These are phyloP conservation scores for Zizania latifolia DNA, from an alignment of 176 grass and related monocot genomes.

Conservation along the genomic window DNA sequence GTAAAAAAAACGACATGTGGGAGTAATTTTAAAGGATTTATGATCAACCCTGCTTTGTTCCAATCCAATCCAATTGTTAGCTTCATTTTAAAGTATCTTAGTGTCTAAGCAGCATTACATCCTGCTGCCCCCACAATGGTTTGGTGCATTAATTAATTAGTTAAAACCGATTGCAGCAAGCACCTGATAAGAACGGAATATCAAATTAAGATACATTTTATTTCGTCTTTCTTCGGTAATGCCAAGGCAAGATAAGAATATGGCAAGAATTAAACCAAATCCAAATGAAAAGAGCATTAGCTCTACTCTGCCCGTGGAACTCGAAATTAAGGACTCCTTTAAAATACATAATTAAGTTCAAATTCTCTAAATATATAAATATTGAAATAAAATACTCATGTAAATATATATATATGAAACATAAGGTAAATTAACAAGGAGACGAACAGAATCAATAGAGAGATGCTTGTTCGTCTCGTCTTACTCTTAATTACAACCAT, in stretches of 20 bases:
- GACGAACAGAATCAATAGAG: not conserved
- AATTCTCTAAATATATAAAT: too few relatives aligned
- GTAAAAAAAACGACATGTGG: too few relatives aligned
- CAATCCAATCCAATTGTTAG: not conserved
- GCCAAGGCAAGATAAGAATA: too few relatives aligned
- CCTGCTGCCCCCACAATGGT: not conserved
- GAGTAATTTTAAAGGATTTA: not conserved
- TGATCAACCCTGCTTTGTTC: not conserved
- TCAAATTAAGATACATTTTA: not conserved
- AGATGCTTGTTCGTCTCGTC: not conserved
- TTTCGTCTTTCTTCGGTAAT: not conserved
- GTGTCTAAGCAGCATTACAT: conserved; percentile 13
- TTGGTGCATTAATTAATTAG: not conserved
- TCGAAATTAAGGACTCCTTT: not conserved
- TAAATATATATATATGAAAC: not conserved
- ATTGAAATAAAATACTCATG: too few relatives aligned
- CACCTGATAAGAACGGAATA: not conserved
- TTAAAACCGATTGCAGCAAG: not conserved
- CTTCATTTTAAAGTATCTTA: conserved; percentile 23
- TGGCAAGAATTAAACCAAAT: too few relatives aligned
- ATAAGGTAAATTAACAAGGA: not conserved
- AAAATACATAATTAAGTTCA: too few relatives aligned
- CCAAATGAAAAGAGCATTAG: not conserved
- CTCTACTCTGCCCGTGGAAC: not conserved
- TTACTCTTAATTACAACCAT: not conserved